Conservation (phyloP, 2,329 filamentous ascomycete species). For the Fusarium chaquense region DNA sequence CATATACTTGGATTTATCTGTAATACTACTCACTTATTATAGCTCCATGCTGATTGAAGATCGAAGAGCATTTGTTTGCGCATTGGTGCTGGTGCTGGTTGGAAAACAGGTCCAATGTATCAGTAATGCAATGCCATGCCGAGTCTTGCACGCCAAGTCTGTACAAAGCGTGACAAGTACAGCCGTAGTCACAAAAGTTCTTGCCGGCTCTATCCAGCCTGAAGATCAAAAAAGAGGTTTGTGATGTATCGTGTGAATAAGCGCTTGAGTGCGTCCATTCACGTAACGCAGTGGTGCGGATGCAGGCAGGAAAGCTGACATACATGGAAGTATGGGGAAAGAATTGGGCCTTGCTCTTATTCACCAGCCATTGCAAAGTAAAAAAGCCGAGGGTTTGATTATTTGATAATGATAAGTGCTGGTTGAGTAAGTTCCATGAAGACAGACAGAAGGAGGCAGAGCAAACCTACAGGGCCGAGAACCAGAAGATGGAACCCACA, state of each 20-base stretch:
- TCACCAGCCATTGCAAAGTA: neutral
- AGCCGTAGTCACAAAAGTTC: neutral
- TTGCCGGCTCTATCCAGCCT: neutral
- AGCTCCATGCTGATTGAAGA: neutral
- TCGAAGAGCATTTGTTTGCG: neutral
- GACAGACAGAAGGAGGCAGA: slow-evolving; percentile 25
- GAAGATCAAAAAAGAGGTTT: neutral
- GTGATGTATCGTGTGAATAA: neutral
- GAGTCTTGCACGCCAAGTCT: neutral
- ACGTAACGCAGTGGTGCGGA: neutral
- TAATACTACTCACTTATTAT: neutral
- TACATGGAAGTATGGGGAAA: neutral
- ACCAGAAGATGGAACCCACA: slow-evolving; percentile 1
- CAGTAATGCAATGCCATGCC: neutral
- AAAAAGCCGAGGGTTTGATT: neutral
- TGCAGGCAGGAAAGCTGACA: neutral
- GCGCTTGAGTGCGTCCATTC: neutral
- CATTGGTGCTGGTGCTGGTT: neutral
- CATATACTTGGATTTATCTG: neutral
- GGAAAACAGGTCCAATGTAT: neutral
- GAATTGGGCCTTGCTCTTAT: neutral
- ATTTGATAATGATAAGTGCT: neutral
- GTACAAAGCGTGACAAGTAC: neutral
- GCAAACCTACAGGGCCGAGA: slow-evolving; percentile 16
- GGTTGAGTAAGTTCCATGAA: slow-evolving; percentile 1